Conservation (phyloP, 2,329 filamentous ascomycete genomes). For the Fusarium azukiicola region DNA sequence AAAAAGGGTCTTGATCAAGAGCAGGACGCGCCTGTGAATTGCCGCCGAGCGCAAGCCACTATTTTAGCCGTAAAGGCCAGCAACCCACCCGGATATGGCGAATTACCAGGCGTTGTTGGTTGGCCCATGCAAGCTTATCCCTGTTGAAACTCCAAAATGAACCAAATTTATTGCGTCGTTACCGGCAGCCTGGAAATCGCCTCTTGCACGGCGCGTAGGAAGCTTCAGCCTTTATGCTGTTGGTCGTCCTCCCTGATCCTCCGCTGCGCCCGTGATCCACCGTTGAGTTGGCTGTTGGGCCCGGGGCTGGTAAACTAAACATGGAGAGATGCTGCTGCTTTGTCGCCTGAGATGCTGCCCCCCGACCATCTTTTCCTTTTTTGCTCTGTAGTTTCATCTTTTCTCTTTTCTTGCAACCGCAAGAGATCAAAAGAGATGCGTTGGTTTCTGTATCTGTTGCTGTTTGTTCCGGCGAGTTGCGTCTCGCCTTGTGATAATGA, state of each 20-base stretch:
- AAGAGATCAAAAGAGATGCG: conserved; percentile 21
- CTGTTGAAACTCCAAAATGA: background rate
- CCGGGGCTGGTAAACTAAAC: background rate
- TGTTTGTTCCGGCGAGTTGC: background rate
- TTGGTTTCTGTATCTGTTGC: background rate
- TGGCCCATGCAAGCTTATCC: background rate
- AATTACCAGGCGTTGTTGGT: conserved; percentile 17
- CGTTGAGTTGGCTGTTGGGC: background rate
- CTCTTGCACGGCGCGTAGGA: conserved; percentile 8
- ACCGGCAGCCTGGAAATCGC: conserved; percentile 1
- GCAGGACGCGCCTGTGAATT: background rate
- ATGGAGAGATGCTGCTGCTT: background rate
- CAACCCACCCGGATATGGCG: background rate
- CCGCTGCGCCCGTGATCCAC: background rate
- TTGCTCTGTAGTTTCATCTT: background rate
- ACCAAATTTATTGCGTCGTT: background rate
- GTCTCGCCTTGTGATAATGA: conserved; percentile 41
- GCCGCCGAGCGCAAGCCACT: background rate
- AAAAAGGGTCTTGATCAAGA: background rate
- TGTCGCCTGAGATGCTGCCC: background rate
- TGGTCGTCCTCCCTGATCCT: background rate
- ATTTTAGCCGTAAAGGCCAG: background rate
- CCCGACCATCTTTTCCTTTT: background rate
- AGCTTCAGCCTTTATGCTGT: conserved; percentile 5
- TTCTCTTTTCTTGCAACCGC: background rate